phyloP scores from a whole-genome alignment of 2,329 filamentous ascomycete genomes.

The Aspergillus hiratsukae region DNA sequence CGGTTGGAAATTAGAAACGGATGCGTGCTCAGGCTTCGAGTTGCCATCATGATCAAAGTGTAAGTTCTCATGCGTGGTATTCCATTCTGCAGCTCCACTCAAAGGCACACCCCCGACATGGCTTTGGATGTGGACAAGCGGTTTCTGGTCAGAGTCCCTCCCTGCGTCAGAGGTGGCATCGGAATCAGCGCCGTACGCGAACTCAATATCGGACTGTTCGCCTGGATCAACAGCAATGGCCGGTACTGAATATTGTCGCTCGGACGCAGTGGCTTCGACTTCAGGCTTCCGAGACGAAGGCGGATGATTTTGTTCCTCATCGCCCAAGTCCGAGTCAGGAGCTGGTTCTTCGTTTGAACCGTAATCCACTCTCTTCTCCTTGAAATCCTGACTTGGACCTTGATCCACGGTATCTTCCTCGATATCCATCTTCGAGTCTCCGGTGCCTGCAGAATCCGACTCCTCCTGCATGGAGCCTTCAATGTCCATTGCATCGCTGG shows the following conservation, averaged over 20 bases:
- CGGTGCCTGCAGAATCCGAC: background rate
- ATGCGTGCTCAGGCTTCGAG: background rate
- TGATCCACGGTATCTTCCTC: background rate
- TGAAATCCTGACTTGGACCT: background rate
- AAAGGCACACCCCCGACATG: background rate
- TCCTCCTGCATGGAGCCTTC: background rate
- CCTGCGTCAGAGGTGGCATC: background rate
- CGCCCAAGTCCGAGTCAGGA: background rate
- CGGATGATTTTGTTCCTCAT: background rate
- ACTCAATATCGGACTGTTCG: background rate
- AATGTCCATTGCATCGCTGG: conserved; percentile 1
- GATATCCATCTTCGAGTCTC: background rate
- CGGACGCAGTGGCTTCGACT: background rate
- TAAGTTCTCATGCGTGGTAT: background rate
- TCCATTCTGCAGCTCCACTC: background rate
- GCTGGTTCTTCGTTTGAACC: background rate
- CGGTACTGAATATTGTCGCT: background rate
- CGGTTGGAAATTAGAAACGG: background rate
- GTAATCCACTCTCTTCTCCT: background rate
- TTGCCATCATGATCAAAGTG: too few species aligned
- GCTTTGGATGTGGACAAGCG: too few species aligned
- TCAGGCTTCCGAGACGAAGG: background rate
- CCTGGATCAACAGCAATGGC: background rate
- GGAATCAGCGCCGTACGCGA: background rate
- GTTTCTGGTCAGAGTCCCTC: background rate